Conservation (phyloP, 257 asterid species). For the Solanum chiquidenum region DNA sequence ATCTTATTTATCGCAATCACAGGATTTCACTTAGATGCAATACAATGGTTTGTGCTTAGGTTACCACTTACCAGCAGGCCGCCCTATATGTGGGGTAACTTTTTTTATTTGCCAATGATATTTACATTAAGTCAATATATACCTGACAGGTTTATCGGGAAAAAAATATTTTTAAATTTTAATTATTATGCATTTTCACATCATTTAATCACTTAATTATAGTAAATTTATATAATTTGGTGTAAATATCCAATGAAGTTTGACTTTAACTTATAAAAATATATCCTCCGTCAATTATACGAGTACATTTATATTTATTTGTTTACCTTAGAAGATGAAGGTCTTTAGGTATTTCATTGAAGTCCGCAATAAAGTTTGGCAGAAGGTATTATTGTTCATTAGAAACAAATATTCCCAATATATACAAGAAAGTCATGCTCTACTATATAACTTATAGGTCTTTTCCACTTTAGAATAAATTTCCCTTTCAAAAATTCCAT, state of each 20-base stretch:
- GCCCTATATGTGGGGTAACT: neutral
- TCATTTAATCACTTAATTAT: neutral
- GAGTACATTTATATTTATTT: neutral
- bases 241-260: neutral
- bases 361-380: neutral
- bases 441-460: neutral
- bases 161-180: neutral
- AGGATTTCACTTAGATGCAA: neutral
- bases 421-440: neutral
- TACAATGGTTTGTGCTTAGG: neutral
- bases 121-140: neutral
- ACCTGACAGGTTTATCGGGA: no score
- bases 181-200: neutral
- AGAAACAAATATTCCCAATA: neutral
- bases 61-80: neutral
- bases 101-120: neutral
- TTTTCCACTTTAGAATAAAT: neutral
- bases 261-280: neutral
- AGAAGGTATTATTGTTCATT: neutral
- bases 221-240: neutral
- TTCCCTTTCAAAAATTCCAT: neutral
- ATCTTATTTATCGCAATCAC: neutral
- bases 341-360: neutral
- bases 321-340: neutral
- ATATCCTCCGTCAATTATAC: neutral